Base-by-base conservation (phyloP, 306 rosid species). In the Cyamopsis tetragonoloba region DNA sequence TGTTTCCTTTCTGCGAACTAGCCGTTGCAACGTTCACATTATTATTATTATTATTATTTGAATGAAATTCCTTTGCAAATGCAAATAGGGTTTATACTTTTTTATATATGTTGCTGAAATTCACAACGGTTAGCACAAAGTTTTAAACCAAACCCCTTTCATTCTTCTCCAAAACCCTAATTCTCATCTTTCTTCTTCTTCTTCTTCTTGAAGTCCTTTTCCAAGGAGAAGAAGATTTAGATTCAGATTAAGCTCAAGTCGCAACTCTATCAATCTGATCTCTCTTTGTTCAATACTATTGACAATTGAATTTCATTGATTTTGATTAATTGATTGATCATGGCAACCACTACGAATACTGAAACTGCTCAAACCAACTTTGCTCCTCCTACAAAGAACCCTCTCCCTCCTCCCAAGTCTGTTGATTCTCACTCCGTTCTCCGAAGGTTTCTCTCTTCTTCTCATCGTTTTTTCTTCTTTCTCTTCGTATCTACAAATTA, bases 341-440 rank as follows among this genome's bases (percentile, higher is more conserved):
- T 92, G 96, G 91, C 91, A 39, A 15, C 56, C 23, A 62, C 60
- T 6, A 83, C 91, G 11, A 80, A 83, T 15, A 66, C 62, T 41
- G 88, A 81, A 43, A 22, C 87, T 31, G 59, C 79, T 71, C 81
- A 78, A 42, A 53, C 72, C 67, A 83, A 76, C 41, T 61, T 75
- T 74, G 75, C 79, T 30, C 56, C 79, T 30, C 56, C 79, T 3
- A 0, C 74, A 7, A 89, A 82, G 71, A 83, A 85, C 6, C 44
- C 87, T 63, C 79, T 56, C 24, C 88, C 77, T 7, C 81, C 91
- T 43, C 46, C 86, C 0, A 89, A 89, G 74, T 76, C 76, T 24
- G 87, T 81, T 17, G 96, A 92, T 55, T 89, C 93, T 70, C 96
- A 89, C 5, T 84, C 96, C 14, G 96, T 89, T 83, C 98, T 87